Evolutionary conservation across 352 stramenopile species (phyloP), one percentile per base, ranked within the genome.

Genomic region (Phytophthora podocarpi): DNA sequence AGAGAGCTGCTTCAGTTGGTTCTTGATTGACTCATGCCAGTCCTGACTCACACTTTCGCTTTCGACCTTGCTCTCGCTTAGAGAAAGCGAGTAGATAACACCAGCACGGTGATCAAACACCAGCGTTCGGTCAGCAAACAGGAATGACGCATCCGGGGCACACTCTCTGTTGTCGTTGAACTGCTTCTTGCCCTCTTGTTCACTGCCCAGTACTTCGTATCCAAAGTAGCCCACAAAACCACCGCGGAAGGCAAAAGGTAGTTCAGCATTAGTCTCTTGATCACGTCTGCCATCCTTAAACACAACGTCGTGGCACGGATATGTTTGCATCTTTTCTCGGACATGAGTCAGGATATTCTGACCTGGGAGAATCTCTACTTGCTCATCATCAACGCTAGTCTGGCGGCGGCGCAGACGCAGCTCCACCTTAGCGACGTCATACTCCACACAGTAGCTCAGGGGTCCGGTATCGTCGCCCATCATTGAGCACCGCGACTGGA

Each of bases 181-280:
- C 12, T 27, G 18, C 7, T 70, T 34, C 20, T 77, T 74, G 27
- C 35, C 49, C 53, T 41, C 76, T 49, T 43, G 59, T 37, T 42
- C 80, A 58, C 48, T 82, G 49, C 76, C 76, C 9, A 92, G 72
- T 21, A 93, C 64, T 72, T 93, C 88, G 42, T 97, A 97, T 37
- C 88, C 88, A 62, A 96, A 83, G 64, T 93, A 97, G 2, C 90
- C 90, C 5, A 97, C 88, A 61, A 91, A 95, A 18, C 90, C 90
- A 26, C 87, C 80, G 8, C 78, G 74, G 34, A 96, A 95, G 26
- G 70, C 68, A 64, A 96, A 96, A n/a, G 86, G 85, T 5, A 89
- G 36, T 12, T 67, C 41, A 15, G 16, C 21, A 58, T 13, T 7
- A 18, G 0, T 54, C 18, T 21, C 42, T 32, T 35, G 27, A 16